Conservation (phyloP, 1,139 yeast species). For the Lodderomyces theae region DNA sequence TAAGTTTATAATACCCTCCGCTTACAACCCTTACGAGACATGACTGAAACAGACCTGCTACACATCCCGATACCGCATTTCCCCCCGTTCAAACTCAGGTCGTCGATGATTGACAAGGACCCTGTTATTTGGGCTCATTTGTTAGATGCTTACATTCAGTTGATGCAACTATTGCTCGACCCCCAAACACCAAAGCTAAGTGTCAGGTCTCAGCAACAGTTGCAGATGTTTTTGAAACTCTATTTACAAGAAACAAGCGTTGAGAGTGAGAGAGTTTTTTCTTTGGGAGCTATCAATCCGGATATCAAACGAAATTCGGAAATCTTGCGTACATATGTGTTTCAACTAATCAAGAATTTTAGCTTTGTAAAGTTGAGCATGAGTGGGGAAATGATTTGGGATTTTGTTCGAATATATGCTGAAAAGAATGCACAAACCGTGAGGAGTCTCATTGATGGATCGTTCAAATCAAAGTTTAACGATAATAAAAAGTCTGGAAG, state of each 20-base stretch:
- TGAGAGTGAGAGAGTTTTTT: constrained; percentile 57
- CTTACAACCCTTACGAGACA: not conserved
- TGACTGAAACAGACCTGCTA: constrained; percentile 4
- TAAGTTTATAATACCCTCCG: not conserved
- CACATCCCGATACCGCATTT: constrained; percentile 58
- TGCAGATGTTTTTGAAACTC: constrained; percentile 52
- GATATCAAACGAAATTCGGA: constrained; percentile 57
- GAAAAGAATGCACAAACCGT: constrained; percentile 45
- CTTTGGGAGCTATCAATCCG: constrained; percentile 68
- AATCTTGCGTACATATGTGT: constrained; percentile 47
- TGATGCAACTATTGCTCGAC: constrained; percentile 46
- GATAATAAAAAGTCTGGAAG: constrained; percentile 52
- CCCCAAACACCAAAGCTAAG: constrained; percentile 36
- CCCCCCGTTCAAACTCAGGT: constrained; percentile 71
- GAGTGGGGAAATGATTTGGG: constrained; percentile 61
- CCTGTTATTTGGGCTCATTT: constrained; percentile 81
- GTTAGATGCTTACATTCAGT: constrained; percentile 56
- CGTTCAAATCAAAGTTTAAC: constrained; percentile 44
- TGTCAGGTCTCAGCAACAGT: constrained; percentile 55
- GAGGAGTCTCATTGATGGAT: constrained; percentile 55
- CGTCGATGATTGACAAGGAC: constrained; percentile 72
- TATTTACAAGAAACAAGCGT: constrained; percentile 59
- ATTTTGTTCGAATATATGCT: constrained; percentile 54
- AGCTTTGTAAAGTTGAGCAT: constrained; percentile 57
- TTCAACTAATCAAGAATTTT: constrained; percentile 48